A percentile compares a stretch with the other conserved stretches of the same genome.
Conservation (phyloP, 1,139 yeast species). For the Zygosaccharomyces pseudobailii region DNA sequence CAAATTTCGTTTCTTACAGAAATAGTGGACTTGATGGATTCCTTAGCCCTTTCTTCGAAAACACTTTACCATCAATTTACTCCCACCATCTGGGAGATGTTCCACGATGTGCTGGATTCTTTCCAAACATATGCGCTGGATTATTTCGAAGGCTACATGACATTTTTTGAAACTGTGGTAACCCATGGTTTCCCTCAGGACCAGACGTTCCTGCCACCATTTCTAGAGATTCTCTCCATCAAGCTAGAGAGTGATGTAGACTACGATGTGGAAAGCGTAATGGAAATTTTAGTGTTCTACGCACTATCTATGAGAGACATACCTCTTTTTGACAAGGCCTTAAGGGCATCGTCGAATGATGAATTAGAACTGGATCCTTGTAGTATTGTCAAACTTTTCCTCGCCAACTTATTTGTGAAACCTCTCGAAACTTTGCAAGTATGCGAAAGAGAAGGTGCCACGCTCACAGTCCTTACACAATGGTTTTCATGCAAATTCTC, state of each 20-base stretch:
- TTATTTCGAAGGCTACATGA: constrained; percentile 70
- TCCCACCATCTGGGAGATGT: constrained; percentile 37
- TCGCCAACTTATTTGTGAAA: constrained; percentile 64
- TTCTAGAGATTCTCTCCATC: constrained; percentile 30
- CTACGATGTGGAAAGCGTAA: constrained; percentile 41
- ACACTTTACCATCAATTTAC: constrained; percentile 31
- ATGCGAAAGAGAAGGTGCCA: constrained; percentile 46
- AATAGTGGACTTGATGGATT: constrained; percentile 63
- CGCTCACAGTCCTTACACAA: constrained; percentile 49
- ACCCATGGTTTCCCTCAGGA: constrained; percentile 55
- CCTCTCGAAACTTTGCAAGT: constrained; percentile 51
- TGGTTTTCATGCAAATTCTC: constrained; percentile 65
- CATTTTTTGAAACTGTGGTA: constrained; percentile 71
- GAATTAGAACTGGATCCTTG: constrained; percentile 33
- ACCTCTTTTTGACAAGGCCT: constrained; percentile 32
- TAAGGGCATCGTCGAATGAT: constrained; percentile 28
- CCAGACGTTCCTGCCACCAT: constrained; percentile 39
- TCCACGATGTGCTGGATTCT: constrained; percentile 39
- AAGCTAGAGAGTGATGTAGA: constrained; percentile 37
- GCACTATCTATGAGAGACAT: constrained; percentile 35
- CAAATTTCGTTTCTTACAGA: constrained; percentile 77
- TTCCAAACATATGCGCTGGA: constrained; percentile 55
- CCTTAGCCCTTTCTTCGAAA: constrained; percentile 32
- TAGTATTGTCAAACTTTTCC: constrained; percentile 50
- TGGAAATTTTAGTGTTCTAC: constrained; percentile 35